A percentile compares a stretch with the other conserved stretches of the same genome.
These are phyloP conservation scores for Microbotryum lychnidis-dioicae DNA, from an alignment of 1,284 basidiomycete species.

Conservation along the genomic window DNA sequence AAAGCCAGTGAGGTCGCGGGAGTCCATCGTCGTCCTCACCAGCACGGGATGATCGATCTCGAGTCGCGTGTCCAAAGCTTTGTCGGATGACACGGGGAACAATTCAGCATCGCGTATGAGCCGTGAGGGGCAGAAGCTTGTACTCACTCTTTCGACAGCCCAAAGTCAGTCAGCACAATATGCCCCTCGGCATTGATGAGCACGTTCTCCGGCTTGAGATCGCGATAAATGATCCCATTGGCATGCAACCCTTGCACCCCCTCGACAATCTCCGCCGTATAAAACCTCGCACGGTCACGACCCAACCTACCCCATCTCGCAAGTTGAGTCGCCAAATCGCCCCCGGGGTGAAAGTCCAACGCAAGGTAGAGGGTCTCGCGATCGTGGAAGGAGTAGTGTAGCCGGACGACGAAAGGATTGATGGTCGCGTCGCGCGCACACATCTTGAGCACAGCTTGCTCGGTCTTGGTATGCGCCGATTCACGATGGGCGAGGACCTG, in stretches of 20 bases:
- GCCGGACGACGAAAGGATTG: constrained; percentile 86
- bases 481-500: constrained; percentile 94
- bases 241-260: constrained; percentile 84
- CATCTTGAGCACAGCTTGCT: constrained; percentile 82
- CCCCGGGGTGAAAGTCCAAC: constrained; percentile 93
- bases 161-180: constrained; percentile 92
- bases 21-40: background rate
- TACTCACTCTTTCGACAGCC: constrained; percentile 57
- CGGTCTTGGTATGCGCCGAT: constrained; percentile 86
- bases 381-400: constrained; percentile 95
- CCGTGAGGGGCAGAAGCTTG: too few species aligned
- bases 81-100: too few species aligned
- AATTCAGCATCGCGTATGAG: too few species aligned
- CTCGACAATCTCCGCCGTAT: constrained; percentile 90
- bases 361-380: constrained; percentile 81
- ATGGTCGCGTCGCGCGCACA: constrained; percentile 52
- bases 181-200: constrained; percentile 87
- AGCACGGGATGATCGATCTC: background rate
- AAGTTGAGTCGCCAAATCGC: constrained; percentile 91
- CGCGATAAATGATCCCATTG: constrained; percentile 60
- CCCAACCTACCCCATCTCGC: constrained; percentile 88
- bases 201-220: constrained; percentile 90
- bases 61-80: too few species aligned
- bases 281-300: constrained; percentile 85
- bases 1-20: constrained; percentile 22